Percentiles rank a stretch among this genome's conserved stretches.
Conservation (phyloP, 352 stramenopile species). For the Globisporangium solare region DNA sequence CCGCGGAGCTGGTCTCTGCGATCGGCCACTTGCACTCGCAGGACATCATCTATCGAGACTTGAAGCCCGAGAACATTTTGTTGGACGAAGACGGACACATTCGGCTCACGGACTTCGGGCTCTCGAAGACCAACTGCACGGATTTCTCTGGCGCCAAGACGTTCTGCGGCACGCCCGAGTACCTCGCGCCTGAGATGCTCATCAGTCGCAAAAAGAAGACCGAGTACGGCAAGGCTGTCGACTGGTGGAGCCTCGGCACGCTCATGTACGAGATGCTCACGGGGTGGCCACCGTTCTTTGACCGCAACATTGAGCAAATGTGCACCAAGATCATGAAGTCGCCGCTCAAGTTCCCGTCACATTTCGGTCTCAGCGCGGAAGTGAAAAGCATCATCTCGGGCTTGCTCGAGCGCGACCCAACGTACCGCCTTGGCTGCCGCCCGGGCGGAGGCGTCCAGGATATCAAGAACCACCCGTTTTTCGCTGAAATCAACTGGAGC, state of each 20-base stretch:
- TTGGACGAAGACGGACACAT: slow-evolving; percentile 90
- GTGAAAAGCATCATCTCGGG: slow-evolving; percentile 80
- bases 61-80: slow-evolving; percentile 94
- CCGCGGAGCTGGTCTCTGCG: slow-evolving; percentile 89
- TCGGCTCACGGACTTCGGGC: slow-evolving; percentile 91
- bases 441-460: slow-evolving; percentile 58
- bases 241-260: slow-evolving; percentile 93
- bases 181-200: slow-evolving; percentile 88
- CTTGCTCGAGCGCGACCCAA: slow-evolving; percentile 65
- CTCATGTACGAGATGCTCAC: slow-evolving; percentile 95
- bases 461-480: slow-evolving; percentile 82
- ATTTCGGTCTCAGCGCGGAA: slow-evolving; percentile 69
- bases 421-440: slow-evolving; percentile 68
- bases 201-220: slow-evolving; percentile 86
- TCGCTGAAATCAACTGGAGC: slow-evolving; percentile 73
- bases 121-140: slow-evolving; percentile 87
- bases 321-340: slow-evolving; percentile 90
- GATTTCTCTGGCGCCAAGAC: slow-evolving; percentile 80
- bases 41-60: slow-evolving; percentile 91
- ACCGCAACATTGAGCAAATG: slow-evolving; percentile 90
- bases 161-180: slow-evolving; percentile 87
- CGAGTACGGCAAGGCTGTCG: slow-evolving; percentile 89
- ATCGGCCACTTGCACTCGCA: slow-evolving; percentile 88
- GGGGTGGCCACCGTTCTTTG: slow-evolving; percentile 91
- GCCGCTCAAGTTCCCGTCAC: slow-evolving; percentile 80